Percentiles rank a stretch among this genome's conserved stretches.
These are phyloP conservation scores for Samsoniella hepiali DNA, from an alignment of 2,329 filamentous ascomycete genomes.

Conservation along the genomic window DNA sequence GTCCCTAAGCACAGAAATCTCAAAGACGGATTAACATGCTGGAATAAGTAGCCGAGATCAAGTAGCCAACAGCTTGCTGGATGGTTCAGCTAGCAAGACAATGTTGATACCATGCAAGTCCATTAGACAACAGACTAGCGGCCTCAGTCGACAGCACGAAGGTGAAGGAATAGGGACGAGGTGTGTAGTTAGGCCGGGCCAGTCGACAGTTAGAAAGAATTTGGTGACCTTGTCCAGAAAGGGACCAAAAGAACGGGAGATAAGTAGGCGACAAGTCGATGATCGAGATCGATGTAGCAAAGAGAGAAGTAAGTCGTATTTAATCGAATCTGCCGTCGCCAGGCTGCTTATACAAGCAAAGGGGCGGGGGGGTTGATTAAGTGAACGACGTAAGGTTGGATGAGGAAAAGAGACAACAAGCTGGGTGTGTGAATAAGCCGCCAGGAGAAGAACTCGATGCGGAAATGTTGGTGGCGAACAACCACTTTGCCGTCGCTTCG, in stretches of 20 bases:
- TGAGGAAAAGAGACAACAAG: constrained; percentile 2
- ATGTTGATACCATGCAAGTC: neutral
- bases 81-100: neutral
- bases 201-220: neutral
- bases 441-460: neutral
- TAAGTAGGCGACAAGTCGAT: neutral
- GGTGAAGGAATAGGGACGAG: neutral
- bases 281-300: neutral
- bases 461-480: constrained; percentile 2
- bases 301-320: neutral
- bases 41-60: neutral
- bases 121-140: neutral
- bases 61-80: neutral
- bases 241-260: neutral
- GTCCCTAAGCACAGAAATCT: neutral
- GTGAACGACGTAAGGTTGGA: neutral
- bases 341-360: neutral
- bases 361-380: constrained; percentile 1
- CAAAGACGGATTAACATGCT: neutral
- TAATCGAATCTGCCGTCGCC: neutral
- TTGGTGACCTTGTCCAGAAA: neutral
- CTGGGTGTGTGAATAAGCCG: neutral
- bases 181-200: neutral
- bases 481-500: constrained; percentile 15
- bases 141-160: constrained; percentile 8